These are phyloP conservation scores for Candida arabinofermentans DNA, from an alignment of 805 yeast genomes.

Conservation along the genomic window DNA sequence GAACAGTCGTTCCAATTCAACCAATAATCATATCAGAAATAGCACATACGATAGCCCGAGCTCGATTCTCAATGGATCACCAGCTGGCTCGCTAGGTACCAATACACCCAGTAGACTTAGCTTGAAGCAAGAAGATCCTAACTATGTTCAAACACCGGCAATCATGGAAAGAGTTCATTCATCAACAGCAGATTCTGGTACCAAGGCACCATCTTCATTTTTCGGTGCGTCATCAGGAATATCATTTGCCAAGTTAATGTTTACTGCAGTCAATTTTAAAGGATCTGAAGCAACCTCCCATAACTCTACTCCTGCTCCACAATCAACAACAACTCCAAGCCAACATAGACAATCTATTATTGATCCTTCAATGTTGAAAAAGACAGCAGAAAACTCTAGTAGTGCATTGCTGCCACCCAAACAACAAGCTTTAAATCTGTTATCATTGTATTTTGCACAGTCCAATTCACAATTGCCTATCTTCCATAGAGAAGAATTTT, in stretches of 20 bases:
- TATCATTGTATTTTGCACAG: conserved; percentile 68
- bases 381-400: conserved; percentile 17
- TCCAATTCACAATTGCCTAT: conserved; percentile 83
- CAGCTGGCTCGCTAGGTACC: neutral
- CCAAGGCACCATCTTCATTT: conserved; percentile 33
- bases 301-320: conserved; percentile 2
- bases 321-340: conserved; percentile 3
- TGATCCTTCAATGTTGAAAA: conserved; percentile 28
- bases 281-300: conserved; percentile 12
- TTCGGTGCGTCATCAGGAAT: conserved; percentile 56
- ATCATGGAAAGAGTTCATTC: conserved; percentile 25
- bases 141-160: neutral
- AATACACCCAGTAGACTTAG: neutral
- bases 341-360: conserved; percentile 14
- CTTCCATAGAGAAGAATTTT: conserved; percentile 74
- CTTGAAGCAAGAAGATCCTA: neutral
- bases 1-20: conserved; percentile 1
- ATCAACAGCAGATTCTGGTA: conserved; percentile 29
- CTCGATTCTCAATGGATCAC: neutral
- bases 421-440: conserved; percentile 59
- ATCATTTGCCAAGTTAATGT: conserved; percentile 71
- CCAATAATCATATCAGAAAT: neutral
- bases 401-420: conserved; percentile 66
- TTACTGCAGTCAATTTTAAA: conserved; percentile 68
- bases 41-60: neutral